These are phyloP conservation scores for Zygoascus flipseniorum DNA, from an alignment of 805 yeast genomes.

Conservation along the genomic window DNA sequence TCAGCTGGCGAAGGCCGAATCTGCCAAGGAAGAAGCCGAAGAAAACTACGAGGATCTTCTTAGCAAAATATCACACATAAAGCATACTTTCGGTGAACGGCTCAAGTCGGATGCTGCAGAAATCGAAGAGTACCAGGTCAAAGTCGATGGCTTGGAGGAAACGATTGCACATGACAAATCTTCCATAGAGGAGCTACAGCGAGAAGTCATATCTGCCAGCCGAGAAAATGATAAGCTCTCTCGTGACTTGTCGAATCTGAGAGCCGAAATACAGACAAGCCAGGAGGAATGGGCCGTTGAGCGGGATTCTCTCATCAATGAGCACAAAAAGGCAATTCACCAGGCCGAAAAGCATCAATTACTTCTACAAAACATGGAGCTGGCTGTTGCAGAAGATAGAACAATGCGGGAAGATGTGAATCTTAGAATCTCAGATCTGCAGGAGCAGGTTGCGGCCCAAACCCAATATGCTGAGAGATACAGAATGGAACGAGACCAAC, in stretches of 20 bases:
- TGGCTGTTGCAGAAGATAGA: conserved; percentile 27
- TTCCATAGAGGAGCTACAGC: conserved; percentile 31
- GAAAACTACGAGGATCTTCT: conserved; percentile 34
- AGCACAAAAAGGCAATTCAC: conserved; percentile 17
- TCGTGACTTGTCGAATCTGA: conserved; percentile 20
- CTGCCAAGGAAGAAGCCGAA: conserved; percentile 33
- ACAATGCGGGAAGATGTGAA: conserved; percentile 12
- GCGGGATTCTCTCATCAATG: conserved; percentile 18
- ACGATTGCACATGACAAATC: conserved; percentile 30
- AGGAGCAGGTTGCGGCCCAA: conserved; percentile 25
- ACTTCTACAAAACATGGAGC: conserved; percentile 25
- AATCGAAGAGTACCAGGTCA: conserved; percentile 26
- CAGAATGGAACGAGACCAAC: conserved; percentile 16
- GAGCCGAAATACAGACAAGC: conserved; percentile 15
- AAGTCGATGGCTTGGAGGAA: conserved; percentile 25
- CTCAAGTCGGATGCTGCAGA: conserved; percentile 33
- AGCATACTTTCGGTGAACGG: conserved; percentile 35
- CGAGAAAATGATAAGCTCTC: conserved; percentile 23
- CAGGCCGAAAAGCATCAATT: conserved; percentile 14
- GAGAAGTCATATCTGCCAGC: conserved; percentile 28
- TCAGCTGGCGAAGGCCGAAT: conserved; percentile 47
- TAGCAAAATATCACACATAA: conserved; percentile 30
- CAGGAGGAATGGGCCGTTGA: conserved; percentile 14
- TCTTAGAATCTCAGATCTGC: conserved; percentile 21
- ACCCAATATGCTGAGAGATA: conserved; percentile 21